Conservation (phyloP, 2,329 filamentous ascomycete species). For the Juglanconis juglandina region DNA sequence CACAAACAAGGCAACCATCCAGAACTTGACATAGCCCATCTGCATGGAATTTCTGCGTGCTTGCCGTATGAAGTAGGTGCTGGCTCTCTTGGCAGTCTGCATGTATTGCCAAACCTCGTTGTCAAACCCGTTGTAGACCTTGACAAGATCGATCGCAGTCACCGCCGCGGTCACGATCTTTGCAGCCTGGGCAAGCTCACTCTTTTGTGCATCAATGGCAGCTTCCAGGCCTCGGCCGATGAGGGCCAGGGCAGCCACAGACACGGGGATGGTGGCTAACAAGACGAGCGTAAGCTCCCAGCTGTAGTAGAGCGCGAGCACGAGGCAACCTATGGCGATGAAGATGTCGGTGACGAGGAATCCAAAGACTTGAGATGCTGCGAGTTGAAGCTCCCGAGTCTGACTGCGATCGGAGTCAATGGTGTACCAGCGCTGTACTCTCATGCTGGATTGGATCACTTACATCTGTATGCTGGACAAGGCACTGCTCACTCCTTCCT, state of each 20-base stretch:
- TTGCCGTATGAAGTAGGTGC: conserved; percentile 62
- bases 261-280: conserved; percentile 68
- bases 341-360: conserved; percentile 62
- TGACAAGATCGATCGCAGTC: conserved; percentile 76
- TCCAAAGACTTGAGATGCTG: conserved; percentile 76
- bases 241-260: conserved; percentile 56
- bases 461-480: conserved; percentile 72
- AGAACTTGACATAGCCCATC: conserved; percentile 68
- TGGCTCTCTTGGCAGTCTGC: conserved; percentile 53
- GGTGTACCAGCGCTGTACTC: background rate
- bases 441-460: conserved; percentile 28
- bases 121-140: conserved; percentile 74
- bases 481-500: conserved; percentile 69
- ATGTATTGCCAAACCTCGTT: conserved; percentile 67
- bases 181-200: conserved; percentile 64
- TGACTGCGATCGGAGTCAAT: conserved; percentile 53
- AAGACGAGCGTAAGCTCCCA: conserved; percentile 83
- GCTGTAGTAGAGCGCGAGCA: conserved; percentile 72
- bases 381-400: conserved; percentile 75
- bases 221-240: conserved; percentile 60
- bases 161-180: conserved; percentile 70
- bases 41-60: conserved; percentile 68
- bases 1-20: conserved; percentile 76
- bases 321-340: conserved; percentile 63
- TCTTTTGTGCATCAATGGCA: conserved; percentile 67